phyloP scores from a whole-genome alignment of 805 yeast species.

The Yamadazyma kitorensis region DNA sequence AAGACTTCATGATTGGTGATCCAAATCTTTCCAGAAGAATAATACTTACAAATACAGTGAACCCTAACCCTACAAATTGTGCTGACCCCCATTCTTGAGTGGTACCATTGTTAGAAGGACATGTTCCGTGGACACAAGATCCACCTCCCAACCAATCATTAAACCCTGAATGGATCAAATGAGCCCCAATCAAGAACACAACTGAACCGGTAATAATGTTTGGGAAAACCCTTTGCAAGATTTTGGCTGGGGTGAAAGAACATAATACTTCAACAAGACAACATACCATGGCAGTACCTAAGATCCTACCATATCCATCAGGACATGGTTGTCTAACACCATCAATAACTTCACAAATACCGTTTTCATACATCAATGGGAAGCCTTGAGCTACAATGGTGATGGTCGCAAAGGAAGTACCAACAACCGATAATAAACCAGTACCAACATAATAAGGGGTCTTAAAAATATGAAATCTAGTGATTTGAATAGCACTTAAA shows the following conservation, averaged over 20 bases:
- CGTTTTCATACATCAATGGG: slow-evolving; percentile 69
- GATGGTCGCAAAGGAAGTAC: slow-evolving; percentile 85
- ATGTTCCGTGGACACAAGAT: slow-evolving; percentile 40
- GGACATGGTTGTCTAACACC: slow-evolving; percentile 78
- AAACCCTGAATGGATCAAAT: slow-evolving; percentile 67
- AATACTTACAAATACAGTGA: slow-evolving; percentile 71
- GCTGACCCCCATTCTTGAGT: slow-evolving; percentile 80
- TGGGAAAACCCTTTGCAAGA: slow-evolving; percentile 72
- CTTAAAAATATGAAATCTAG: slow-evolving; percentile 68
- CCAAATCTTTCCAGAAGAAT: slow-evolving; percentile 81
- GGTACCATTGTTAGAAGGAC: slow-evolving; percentile 20
- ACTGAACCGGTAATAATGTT: slow-evolving; percentile 92
- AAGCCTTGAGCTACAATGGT: slow-evolving; percentile 73
- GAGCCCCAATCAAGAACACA: slow-evolving; percentile 75
- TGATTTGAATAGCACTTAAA: slow-evolving; percentile 58
- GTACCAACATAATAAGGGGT: slow-evolving; percentile 81
- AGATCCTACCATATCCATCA: slow-evolving; percentile 78
- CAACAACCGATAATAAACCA: slow-evolving; percentile 83
- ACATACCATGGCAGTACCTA: slow-evolving; percentile 76
- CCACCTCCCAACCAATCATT: slow-evolving; percentile 86
- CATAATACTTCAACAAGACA: slow-evolving; percentile 67
- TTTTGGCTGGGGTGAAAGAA: slow-evolving; percentile 72
- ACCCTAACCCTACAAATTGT: slow-evolving; percentile 80
- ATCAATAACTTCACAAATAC: slow-evolving; percentile 50
- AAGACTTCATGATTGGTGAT: slow-evolving; percentile 88